Evolutionary conservation across 106 monocot genomes (phyloP).

Genomic region (Phalaenopsis equestris): DNA sequence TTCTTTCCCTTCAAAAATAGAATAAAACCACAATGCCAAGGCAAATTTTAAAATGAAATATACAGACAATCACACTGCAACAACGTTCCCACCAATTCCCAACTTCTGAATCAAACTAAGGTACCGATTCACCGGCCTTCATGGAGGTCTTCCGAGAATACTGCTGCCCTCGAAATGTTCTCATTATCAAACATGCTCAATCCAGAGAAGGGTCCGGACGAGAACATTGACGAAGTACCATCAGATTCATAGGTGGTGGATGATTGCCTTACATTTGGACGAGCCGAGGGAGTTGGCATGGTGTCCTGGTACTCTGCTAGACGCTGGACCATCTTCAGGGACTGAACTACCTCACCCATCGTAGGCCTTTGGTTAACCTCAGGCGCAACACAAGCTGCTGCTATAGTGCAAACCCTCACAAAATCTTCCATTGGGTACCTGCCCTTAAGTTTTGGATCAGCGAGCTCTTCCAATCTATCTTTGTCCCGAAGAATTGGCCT

Average conservation of each 20-base stretch:
- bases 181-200: conserved; percentile 71
- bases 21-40: background rate
- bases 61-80: background rate
- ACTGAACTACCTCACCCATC: conserved; percentile 98
- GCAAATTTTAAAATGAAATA: background rate
- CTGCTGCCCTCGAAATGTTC: conserved; percentile 58
- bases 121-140: conserved; percentile 62
- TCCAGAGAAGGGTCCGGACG: conserved; percentile 86
- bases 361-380: conserved; percentile 86
- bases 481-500: conserved; percentile 67
- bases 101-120: background rate
- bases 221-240: conserved; percentile 81
- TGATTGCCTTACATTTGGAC: conserved; percentile 53
- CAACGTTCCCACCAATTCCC: background rate
- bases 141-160: conserved; percentile 90
- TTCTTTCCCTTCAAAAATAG: background rate
- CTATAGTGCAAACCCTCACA: conserved; percentile 68
- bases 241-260: conserved; percentile 78
- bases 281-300: conserved; percentile 30
- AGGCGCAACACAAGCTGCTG: conserved; percentile 79
- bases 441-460: conserved; percentile 43
- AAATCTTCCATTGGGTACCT: conserved; percentile 73
- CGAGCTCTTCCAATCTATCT: conserved; percentile 58
- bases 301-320: conserved; percentile 47
- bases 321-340: conserved; percentile 96